Base-by-base conservation (phyloP, 1,284 basidiomycete genomes). In the Neolentinus lepideus region DNA sequence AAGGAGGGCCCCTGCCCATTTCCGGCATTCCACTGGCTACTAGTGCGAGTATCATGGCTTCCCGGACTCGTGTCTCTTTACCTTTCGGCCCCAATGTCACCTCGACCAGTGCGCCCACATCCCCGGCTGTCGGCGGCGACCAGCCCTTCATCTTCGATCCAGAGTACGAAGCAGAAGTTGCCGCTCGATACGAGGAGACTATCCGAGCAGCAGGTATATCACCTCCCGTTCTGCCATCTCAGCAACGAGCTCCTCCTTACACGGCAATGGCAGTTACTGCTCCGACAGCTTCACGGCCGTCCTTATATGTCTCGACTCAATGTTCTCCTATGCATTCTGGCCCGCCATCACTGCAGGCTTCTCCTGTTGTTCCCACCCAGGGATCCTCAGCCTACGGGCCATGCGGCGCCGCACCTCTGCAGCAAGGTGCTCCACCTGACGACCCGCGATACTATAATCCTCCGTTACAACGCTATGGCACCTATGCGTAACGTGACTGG, bases 91-190 rank as follows among this genome's bases (percentile, higher is more conserved):
- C 47, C 22, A 26, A 25, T 25, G 3, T 25, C 25, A 22, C 35
- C 16, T 21, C 25, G 26, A 27, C 12, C 46, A 31, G 2, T 25
- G 38, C 16, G 14, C 54, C 55, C 12, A 21, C 54, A 46, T 33
- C 51, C 24, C 24, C 56, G 1, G 25, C 52, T 10, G 56, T 59
- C 29, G 60, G 57, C 43, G 60, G 60, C 4, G 60, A 62, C 31
- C 58, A 58, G 16, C 61, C 60, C 1, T 62, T 62, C 55, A 62
- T 62, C 22, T 62, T 62, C 54, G 56, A 61, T 36, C 55, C 58
- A n/a, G 61, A 62, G 25, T 62, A 62, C 38, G 60, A 62, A 26
- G 47, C 47, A 6, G 6, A 26, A 25, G 47, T 50, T 8, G n/a
- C 6, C 14, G 47, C 47, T 29, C 47, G 27, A 12, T 50, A 26